phyloP scores from a whole-genome alignment of 371 early-diverging fungal species.

The Zychaea mexicana region DNA sequence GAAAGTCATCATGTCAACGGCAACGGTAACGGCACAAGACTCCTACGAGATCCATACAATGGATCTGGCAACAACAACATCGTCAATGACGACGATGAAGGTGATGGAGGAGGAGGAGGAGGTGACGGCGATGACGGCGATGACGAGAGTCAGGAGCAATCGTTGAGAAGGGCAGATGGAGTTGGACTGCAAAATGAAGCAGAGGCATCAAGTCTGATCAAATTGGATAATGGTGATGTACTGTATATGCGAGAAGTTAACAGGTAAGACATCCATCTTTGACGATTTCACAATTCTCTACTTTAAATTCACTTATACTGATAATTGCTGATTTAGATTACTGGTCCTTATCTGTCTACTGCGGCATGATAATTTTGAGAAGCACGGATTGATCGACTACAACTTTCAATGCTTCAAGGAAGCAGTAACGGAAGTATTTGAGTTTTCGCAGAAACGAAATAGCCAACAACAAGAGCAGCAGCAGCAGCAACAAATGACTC shows the following conservation, averaged over 20 bases:
- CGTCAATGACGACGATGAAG: slow-evolving; percentile 8
- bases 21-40: no score
- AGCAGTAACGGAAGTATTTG: slow-evolving; percentile 72
- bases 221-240: slow-evolving; percentile 82
- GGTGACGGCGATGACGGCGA: slow-evolving; percentile 5
- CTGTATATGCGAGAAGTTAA: slow-evolving; percentile 83
- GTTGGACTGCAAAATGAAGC: slow-evolving; percentile 17
- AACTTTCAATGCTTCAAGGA: slow-evolving; percentile 84
- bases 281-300: no score
- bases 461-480: slow-evolving; percentile 24
- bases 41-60: no score
- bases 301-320: no score
- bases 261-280: no score
- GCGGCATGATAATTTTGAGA: slow-evolving; percentile 86
- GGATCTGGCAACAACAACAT: background rate
- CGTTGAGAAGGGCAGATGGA: slow-evolving; percentile 14
- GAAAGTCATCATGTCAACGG: slow-evolving; percentile 11
- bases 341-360: slow-evolving; percentile 83
- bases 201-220: slow-evolving; percentile 65
- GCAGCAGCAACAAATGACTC: background rate
- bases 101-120: slow-evolving; percentile 4
- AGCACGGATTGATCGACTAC: slow-evolving; percentile 87
- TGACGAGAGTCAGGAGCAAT: slow-evolving; percentile 11
- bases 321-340: slow-evolving; percentile 55
- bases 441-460: slow-evolving; percentile 54